Percentiles rank a stretch among this genome's conserved stretches.
Conservation (phyloP, 2,329 filamentous ascomycete genomes). For the Microdochium paspali region DNA sequence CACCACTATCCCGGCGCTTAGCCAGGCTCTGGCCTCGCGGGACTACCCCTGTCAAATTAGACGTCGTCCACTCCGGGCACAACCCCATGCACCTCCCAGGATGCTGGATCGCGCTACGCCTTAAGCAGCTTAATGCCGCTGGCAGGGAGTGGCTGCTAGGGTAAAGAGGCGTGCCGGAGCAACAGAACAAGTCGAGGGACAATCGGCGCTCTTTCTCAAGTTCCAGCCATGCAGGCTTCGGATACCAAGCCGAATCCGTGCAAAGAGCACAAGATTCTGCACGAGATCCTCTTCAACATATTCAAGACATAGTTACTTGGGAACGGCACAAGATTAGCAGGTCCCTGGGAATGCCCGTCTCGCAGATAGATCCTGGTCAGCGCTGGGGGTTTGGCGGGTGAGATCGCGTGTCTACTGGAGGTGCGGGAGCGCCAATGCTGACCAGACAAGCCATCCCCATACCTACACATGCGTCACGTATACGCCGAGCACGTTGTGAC, state of each 20-base stretch:
- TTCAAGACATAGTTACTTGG: no score
- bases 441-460: background rate
- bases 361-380: background rate
- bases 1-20: background rate
- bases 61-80: background rate
- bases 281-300: no score
- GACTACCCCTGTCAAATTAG: background rate
- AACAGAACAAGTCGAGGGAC: background rate
- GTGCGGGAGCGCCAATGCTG: constrained; percentile 1
- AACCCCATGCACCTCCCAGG: background rate
- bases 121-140: background rate
- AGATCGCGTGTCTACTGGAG: background rate
- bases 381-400: background rate
- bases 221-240: no score
- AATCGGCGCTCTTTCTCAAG: background rate
- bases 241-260: no score
- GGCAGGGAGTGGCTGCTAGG: background rate
- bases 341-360: background rate
- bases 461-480: background rate
- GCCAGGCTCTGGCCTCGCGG: background rate
- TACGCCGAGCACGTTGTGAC: background rate
- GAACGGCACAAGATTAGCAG: no score
- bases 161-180: background rate
- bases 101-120: background rate
- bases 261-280: no score